Base-by-base conservation (phyloP, 352 stramenopile genomes). In the Globisporangium megalacanthum region DNA sequence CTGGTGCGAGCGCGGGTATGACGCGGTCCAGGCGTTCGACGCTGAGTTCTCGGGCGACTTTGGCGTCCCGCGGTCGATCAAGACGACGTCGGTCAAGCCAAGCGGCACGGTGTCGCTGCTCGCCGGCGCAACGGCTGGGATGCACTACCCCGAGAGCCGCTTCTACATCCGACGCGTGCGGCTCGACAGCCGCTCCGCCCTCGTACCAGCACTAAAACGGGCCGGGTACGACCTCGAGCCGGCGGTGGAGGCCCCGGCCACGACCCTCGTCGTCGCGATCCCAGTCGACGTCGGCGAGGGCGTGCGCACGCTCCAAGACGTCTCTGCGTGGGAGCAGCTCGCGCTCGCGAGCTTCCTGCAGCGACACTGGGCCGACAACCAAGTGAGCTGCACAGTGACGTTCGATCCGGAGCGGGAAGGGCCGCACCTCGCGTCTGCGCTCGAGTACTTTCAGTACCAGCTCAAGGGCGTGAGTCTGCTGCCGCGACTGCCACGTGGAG, bases 371-470 rank as follows among this genome's bases (percentile, higher is more conserved):
- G 92, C 92, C 2, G 92, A 98, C 69, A 98, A 98, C 66, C 88
- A 96, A 66, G 92, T 98, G 57, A 97, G 86, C 62, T 98, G 89
- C 65, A 98, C 92, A 0, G 87, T 98, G 37, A 97, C 88, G 14
- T 98, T 98, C 62, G 86, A 98, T 47, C 91, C 92, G 0, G 78
- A 86, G 53, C 89, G 53, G 0, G 92, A 98, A 64, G 81, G 79
- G 1, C 31, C 59, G 2, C 73, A 95, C n/a, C 72, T 98, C 36
- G 72, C 76, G 0, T 73, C 88, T 52, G 86, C 88, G 45, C 75
- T 98, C 31, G 77, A 95, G 29, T 95, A 83, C 66, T 98, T 97
- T 66, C 92, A 98, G 73, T 98, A 97, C 59, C 92, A 98, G 54
- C 75, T 98, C 53, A 98, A 98, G 66, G 92, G 92, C 41, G 82